Evolutionary conservation across 2,329 filamentous ascomycete species (phyloP), one percentile per base, ranked within the genome.

Genomic region (Ceratocystis diversiconidia): DNA sequence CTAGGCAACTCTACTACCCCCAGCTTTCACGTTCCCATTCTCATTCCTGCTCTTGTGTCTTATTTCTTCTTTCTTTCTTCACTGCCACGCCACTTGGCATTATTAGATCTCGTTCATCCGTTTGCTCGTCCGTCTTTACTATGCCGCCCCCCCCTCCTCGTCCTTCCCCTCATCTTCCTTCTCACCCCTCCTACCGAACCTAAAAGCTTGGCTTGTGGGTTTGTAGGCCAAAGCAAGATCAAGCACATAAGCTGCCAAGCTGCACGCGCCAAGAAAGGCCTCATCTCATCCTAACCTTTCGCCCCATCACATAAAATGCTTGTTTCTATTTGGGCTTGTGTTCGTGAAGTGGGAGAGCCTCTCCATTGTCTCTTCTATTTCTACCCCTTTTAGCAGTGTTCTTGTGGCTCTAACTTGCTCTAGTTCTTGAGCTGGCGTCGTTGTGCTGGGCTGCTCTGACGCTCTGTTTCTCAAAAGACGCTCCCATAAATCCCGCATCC

Each of bases 221-320:
- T 52, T n/a, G 2, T 12, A 12, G 32, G 10, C 32, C 7, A 36
- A 36, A 36, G 32, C 32, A 36, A 36, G 32, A 36, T 12, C 32
- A 12, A 36, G 32, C 22, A 22, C 25, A 19, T 15, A 28, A 61
- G 32, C 32, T 61, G n/a, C 59, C 59, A 61, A 32, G 60, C 60
- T 46, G 41, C 60, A 62, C 30, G 43, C 30, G 60, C 60, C 60
- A 62, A 62, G 60, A 62, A 46, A 62, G 28, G 6, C 41, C 19
- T 43, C 17, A 43, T 46, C 19, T 12, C 48, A 52, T 52, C 48
- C 48, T 22, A 7, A 3, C 19, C 48, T 22, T 52, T 12, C 19
- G 19, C 25, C 48, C 48, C 48, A 22, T 52, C 48, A 25, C 6
- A 52, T 25, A 19, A 52, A 52, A 25, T 36, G 19, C 48, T 52